Evolutionary conservation across 2,329 filamentous ascomycete genomes (phyloP).

Genomic region (Aspergillus sp.): DNA sequence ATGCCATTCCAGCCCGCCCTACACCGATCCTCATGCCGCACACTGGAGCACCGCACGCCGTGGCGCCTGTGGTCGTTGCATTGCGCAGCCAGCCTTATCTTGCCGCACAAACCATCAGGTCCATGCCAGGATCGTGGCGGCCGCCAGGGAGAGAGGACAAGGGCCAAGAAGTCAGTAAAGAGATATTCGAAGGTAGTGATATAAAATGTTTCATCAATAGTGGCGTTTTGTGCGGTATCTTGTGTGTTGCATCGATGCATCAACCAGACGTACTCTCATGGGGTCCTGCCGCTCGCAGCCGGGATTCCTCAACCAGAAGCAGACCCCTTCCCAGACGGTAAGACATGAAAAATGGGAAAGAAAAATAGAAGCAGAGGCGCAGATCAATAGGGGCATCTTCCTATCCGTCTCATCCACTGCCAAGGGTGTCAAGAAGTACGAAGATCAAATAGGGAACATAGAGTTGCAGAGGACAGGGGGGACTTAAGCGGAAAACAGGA

Average conservation of each 20-base stretch:
- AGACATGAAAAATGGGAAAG: slow-evolving; percentile 6
- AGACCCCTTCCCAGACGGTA: slow-evolving; percentile 7
- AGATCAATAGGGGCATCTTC: slow-evolving; percentile 3
- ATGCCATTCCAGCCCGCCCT: slow-evolving; percentile 7
- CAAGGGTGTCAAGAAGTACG: slow-evolving; percentile 9
- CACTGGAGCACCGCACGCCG: slow-evolving; percentile 16
- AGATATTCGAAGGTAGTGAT: not conserved
- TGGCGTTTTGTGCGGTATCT: slow-evolving; percentile 30
- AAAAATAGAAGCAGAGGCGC: not conserved
- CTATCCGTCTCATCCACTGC: slow-evolving; percentile 7
- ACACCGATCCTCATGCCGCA: slow-evolving; percentile 10
- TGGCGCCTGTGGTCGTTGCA: slow-evolving; percentile 12
- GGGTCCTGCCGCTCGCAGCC: slow-evolving; percentile 15
- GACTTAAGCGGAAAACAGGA: slow-evolving; percentile 4
- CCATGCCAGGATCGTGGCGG: not conserved
- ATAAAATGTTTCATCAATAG: slow-evolving; percentile 21
- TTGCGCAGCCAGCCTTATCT: slow-evolving; percentile 2
- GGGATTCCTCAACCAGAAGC: slow-evolving; percentile 6
- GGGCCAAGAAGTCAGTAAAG: slow-evolving; percentile 1
- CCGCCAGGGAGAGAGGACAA: slow-evolving; percentile 1
- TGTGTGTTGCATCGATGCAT: slow-evolving; percentile 22
- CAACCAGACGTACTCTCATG: slow-evolving; percentile 22
- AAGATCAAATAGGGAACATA: slow-evolving; percentile 7
- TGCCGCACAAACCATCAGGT: no score
- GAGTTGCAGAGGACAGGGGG: slow-evolving; percentile 9